phyloP scores from a whole-genome alignment of 148 eudicot genomes.

The Persicaria tinctoria region DNA sequence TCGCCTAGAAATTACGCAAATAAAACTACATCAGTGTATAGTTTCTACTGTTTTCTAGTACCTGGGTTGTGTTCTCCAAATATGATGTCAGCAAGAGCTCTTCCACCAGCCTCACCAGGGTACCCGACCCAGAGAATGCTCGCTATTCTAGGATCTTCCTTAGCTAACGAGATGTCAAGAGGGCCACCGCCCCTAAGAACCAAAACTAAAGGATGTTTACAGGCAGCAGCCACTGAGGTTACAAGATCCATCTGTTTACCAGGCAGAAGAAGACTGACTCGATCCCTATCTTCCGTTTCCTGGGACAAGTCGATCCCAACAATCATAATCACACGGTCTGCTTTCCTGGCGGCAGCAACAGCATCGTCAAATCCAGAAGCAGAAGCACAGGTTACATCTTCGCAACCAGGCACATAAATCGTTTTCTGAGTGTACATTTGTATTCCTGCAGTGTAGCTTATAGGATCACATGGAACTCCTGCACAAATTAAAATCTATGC shows the following conservation, averaged over 20 bases:
- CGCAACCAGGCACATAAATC: conserved; percentile 53
- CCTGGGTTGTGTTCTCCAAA: conserved; percentile 96
- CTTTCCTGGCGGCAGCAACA: conserved; percentile 45
- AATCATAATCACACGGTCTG: conserved; percentile 70
- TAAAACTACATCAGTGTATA: background rate
- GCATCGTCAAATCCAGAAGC: conserved; percentile 51
- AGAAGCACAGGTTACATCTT: conserved; percentile 61
- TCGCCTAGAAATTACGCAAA: background rate
- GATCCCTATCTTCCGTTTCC: conserved; percentile 87
- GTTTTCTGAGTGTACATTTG: conserved; percentile 40
- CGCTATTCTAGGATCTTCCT: conserved; percentile 48
- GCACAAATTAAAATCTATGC: conserved; percentile 10
- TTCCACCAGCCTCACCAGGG: conserved; percentile 92
- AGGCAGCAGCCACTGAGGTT: conserved; percentile 49
- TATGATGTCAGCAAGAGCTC: conserved; percentile 68
- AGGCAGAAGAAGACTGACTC: conserved; percentile 84
- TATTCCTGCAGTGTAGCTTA: conserved; percentile 50
- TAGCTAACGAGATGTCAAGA: conserved; percentile 71
- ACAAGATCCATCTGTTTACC: conserved; percentile 80
- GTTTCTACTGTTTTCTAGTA: background rate
- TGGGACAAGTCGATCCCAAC: conserved; percentile 88
- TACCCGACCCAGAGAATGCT: conserved; percentile 94
- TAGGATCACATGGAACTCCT: conserved; percentile 73
- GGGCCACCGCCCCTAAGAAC: conserved; percentile 98
- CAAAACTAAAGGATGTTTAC: conserved; percentile 58